phyloP scores from a whole-genome alignment of 352 stramenopile species.

The Globisporangium paroecandrum region DNA sequence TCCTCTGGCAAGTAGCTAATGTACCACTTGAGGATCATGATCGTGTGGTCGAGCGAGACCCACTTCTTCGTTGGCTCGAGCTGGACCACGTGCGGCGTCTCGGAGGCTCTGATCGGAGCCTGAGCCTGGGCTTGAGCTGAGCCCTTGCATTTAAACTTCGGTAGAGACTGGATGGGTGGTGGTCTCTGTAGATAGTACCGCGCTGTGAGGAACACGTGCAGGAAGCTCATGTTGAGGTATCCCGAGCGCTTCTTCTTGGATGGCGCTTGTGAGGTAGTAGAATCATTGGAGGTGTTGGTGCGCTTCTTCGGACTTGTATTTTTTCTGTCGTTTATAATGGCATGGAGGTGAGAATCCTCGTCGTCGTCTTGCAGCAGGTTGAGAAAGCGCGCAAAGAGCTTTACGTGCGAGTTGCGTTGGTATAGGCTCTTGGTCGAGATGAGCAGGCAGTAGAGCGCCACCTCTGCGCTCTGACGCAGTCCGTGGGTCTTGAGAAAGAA shows the following conservation, averaged over 20 bases:
- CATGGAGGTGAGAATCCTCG: too few relatives aligned
- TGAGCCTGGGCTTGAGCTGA: not conserved
- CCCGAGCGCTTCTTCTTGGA: conserved; percentile 24
- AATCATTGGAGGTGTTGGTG: not conserved
- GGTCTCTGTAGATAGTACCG: conserved; percentile 38
- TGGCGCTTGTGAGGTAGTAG: not conserved
- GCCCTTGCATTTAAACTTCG: conserved; percentile 10
- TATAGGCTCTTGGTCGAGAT: conserved; percentile 64
- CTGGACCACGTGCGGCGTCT: conserved; percentile 39
- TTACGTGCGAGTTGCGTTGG: conserved; percentile 42
- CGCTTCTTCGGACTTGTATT: too few relatives aligned
- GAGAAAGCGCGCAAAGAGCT: conserved; percentile 67
- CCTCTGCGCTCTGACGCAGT: conserved; percentile 57
- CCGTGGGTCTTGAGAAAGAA: conserved; percentile 71
- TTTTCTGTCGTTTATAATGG: not conserved
- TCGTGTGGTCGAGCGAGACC: conserved; percentile 62
- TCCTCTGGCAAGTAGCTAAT: conserved; percentile 58
- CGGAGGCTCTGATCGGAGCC: not conserved
- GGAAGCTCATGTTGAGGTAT: conserved; percentile 57
- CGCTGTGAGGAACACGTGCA: conserved; percentile 63
- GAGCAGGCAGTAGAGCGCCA: conserved; percentile 67
- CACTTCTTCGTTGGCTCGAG: conserved; percentile 49
- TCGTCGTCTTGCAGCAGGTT: conserved; percentile 32
- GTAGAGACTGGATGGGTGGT: conserved; percentile 17
- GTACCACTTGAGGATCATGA: conserved; percentile 60